Evolutionary conservation across 768 basidiomycete species (phyloP), one percentile per base, ranked within the genome.

Genomic region (Auricularia sp.): DNA sequence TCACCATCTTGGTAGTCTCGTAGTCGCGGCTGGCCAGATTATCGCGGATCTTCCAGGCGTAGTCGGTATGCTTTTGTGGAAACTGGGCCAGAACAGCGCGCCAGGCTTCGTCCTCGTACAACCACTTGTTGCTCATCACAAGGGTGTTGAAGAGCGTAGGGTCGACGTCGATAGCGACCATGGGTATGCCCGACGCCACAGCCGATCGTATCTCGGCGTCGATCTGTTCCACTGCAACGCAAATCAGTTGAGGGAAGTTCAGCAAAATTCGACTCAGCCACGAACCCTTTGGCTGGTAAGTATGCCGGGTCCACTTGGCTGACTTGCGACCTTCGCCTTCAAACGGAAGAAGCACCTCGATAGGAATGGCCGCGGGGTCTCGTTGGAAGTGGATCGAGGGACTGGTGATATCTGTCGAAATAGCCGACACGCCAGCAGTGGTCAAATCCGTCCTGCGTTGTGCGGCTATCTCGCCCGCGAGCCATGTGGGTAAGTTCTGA

Each of bases 71-170:
- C 56, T 83, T 79, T 34, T 80, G 75, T 0, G 86, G 84, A 73
- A 90, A 87, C 8, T 74, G 72, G 0, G 79, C 76, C 6, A 79
- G 71, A 45, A 91, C 78, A 2, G 77, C 66, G 73, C 85, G 87
- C 89, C 91, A 90, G 0, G 79, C 77, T 45, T 92, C 89, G 54
- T 93, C 91, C 66, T 90, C 89, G 3, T 80, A 80, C 33, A 91
- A 74, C 91, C 91, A 92, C 42, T 73, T 83, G 70, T 77, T 81
- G 47, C 64, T 66, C 29, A 36, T 64, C 35, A 80, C 78, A 78
- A 93, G 82, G 1, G 77, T 69, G 59, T 90, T 88, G 67, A 91
- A 91, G 1, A 84, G 80, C 6, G 75, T 65, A 0, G 80, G 72
- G 1, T 84, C 76, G 10, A 92, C 85, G 64, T 92, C 90, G 14